Percentiles rank a stretch among this genome's conserved stretches.
These are phyloP conservation scores for Patellaria atrata DNA, from an alignment of 495 filamentous ascomycete species.

Conservation along the genomic window DNA sequence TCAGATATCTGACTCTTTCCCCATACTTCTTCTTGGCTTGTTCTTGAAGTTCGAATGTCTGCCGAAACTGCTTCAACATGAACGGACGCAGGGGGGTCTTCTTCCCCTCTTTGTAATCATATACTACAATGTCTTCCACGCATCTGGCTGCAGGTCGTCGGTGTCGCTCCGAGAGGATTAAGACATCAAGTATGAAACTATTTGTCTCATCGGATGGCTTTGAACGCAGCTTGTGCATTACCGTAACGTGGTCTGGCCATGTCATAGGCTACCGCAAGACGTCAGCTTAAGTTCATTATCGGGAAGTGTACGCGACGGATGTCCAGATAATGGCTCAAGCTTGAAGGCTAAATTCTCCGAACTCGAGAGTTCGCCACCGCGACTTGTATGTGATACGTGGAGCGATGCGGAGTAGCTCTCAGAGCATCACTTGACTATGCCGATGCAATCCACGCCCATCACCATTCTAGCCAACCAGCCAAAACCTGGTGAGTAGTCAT, in stretches of 20 bases:
- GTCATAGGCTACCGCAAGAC: conserved; percentile 68
- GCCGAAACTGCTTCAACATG: conserved; percentile 48
- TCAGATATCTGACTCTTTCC: conserved; percentile 37
- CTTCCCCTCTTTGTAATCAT: conserved; percentile 54
- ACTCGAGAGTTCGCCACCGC: no score
- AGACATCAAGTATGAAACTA: conserved; percentile 44
- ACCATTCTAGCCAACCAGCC: no score
- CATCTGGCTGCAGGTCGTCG: conserved; percentile 65
- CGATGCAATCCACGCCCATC: no score
- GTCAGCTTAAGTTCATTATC: neutral
- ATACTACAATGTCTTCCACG: conserved; percentile 70
- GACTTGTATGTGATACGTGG: no score
- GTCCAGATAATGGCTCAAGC: neutral
- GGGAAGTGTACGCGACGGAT: neutral
- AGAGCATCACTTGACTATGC: no score
- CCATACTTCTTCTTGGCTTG: conserved; percentile 35
- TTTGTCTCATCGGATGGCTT: conserved; percentile 34
- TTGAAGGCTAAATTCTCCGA: no score
- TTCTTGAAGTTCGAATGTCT: conserved; percentile 54
- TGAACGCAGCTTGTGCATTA: conserved; percentile 68
- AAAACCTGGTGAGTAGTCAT: neutral
- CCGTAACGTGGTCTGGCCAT: conserved; percentile 73
- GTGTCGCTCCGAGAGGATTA: conserved; percentile 66
- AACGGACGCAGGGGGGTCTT: conserved; percentile 50
- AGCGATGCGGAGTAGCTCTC: no score